Base-by-base conservation (phyloP, 306 rosid species). In the Medicago ruthenica region DNA sequence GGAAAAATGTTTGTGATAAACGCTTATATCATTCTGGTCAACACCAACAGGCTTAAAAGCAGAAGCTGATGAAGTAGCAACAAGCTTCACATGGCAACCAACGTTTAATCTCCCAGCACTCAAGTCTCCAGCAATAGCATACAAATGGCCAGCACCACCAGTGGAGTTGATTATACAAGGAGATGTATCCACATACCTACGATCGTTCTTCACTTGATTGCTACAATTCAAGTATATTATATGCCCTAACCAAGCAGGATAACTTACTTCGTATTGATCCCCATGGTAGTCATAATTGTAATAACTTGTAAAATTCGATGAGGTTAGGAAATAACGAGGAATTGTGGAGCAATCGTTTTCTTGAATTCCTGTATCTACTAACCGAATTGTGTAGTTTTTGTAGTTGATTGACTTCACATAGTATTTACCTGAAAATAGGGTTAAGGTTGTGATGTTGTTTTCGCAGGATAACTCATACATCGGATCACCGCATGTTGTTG, bases 341-440 rank as follows among this genome's bases (percentile, higher is more conserved):
- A 79, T 5, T 36, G 74, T 54, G 58, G 78, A 79, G 76, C 71
- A 65, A 41, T 69, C 17, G 2, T 0, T 8, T 13, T 75, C 55
- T 20, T 70, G 21, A 65, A 71, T 48, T 1, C 4, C 50, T 0
- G 76, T 27, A 68, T 83, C 84, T 0, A 65, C 76, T 0, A 83
- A 4, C 14, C 86, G 47, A 60, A 83, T 58, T 14, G 84, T 83
- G 81, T 16, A 76, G 39, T 79, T 79, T 0, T 24, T 6, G 76
- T 83, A n/a, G n/a, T n/a, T n/a, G n/a, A n/a, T n/a, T n/a, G n/a
- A n/a, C n/a, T n/a, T n/a, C n/a, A n/a, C n/a, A 8, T 72, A 13
- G 73, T 67, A 86, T 21, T 34, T 68, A 18, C 41, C 69, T 0
- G 14, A 1, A 42, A 11, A 0, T 16, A 70, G 15, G n/a, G 3